These are phyloP conservation scores for Pisolithus tinctorius DNA, from an alignment of 768 basidiomycete genomes.

Conservation along the genomic window DNA sequence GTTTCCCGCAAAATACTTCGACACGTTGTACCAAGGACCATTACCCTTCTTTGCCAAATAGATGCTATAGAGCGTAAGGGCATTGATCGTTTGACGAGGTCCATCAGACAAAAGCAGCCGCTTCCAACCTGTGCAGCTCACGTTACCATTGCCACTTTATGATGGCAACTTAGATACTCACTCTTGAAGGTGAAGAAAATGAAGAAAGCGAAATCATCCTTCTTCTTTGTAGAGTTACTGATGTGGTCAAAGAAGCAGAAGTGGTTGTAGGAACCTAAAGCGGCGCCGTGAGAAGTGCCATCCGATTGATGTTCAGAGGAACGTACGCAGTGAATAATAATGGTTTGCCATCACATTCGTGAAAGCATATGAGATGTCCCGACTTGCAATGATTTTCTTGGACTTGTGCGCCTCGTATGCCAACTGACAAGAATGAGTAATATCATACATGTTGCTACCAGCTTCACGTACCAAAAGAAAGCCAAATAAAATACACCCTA, in stretches of 20 bases:
- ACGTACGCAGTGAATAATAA: slow-evolving; percentile 90
- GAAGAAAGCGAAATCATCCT: slow-evolving; percentile 98
- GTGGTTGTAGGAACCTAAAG: slow-evolving; percentile 84
- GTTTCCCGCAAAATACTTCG: slow-evolving; percentile 77
- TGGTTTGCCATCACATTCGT: slow-evolving; percentile 97
- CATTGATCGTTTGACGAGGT: slow-evolving; percentile 96
- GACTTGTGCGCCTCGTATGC: slow-evolving; percentile 90
- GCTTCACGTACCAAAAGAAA: slow-evolving; percentile 71
- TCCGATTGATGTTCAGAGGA: not conserved
- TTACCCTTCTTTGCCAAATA: slow-evolving; percentile 50
- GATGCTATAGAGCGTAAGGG: slow-evolving; percentile 91
- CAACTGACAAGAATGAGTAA: slow-evolving; percentile 41
- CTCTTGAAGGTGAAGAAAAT: slow-evolving; percentile 99
- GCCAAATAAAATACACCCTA: slow-evolving; percentile 97
- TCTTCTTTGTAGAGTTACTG: slow-evolving; percentile 89
- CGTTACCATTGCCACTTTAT: not conserved
- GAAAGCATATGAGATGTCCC: slow-evolving; percentile 97
- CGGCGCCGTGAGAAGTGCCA: not conserved
- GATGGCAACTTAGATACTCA: slow-evolving; percentile 29
- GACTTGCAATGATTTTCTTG: slow-evolving; percentile 88
- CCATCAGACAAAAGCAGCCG: slow-evolving; percentile 87
- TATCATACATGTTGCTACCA: not conserved
- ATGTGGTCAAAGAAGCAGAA: slow-evolving; percentile 99
- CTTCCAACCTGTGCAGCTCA: slow-evolving; percentile 60
- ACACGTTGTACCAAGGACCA: slow-evolving; percentile 58